Conservation (phyloP, 306 rosid genomes). For the Vigna reflexopilosa region DNA sequence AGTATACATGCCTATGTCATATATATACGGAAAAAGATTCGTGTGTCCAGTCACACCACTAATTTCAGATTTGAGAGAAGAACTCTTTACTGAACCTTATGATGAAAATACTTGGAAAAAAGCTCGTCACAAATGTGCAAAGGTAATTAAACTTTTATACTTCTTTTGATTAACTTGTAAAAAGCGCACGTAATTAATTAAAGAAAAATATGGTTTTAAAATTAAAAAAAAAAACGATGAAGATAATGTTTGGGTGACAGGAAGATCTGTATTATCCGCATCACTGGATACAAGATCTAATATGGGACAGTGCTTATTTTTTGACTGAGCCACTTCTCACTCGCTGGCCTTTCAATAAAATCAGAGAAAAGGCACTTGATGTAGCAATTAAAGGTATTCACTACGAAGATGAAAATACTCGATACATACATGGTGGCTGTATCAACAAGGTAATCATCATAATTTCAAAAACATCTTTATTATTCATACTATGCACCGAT, state of each 20-base stretch:
- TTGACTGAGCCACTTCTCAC: background rate
- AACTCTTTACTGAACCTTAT: slow-evolving; percentile 57
- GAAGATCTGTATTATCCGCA: background rate
- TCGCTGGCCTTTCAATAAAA: background rate
- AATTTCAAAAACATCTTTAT: too few relatives aligned
- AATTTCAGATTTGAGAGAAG: slow-evolving; percentile 54
- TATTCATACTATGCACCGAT: too few relatives aligned
- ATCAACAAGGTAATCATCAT: background rate
- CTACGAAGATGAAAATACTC: background rate
- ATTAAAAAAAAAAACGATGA: too few relatives aligned
- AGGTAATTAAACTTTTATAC: slow-evolving; percentile 20
- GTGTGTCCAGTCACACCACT: slow-evolving; percentile 76
- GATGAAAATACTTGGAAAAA: slow-evolving; percentile 55
- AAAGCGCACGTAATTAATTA: too few relatives aligned
- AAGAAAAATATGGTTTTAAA: too few relatives aligned
- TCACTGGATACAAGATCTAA: background rate
- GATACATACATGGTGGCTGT: background rate
- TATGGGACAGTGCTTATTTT: background rate
- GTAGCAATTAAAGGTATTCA: background rate
- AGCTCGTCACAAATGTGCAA: slow-evolving; percentile 62
- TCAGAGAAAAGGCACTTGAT: background rate
- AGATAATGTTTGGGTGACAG: background rate
- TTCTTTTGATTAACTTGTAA: too few relatives aligned
- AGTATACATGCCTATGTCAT: slow-evolving; percentile 39
- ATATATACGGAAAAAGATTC: slow-evolving; percentile 61